These are phyloP conservation scores for Parastagonospora nodorum DNA, from an alignment of 2,329 filamentous ascomycete genomes.

Conservation along the genomic window DNA sequence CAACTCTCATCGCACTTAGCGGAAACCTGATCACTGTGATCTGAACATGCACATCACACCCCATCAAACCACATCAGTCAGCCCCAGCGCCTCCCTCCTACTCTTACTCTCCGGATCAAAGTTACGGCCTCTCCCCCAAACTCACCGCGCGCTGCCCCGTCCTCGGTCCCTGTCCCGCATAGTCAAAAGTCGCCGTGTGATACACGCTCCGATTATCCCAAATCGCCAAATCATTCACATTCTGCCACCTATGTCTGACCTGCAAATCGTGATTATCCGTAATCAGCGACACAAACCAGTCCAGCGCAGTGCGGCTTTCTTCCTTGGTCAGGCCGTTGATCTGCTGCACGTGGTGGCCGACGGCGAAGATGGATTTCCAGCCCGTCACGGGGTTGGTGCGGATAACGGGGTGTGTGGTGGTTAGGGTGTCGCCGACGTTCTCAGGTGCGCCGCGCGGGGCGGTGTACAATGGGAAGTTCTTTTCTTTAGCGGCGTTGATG, in stretches of 20 bases:
- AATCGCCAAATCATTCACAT: slow-evolving; percentile 57
- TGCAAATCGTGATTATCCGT: slow-evolving; percentile 58
- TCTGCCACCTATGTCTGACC: slow-evolving; percentile 56
- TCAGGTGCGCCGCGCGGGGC: slow-evolving; percentile 58
- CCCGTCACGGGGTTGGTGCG: slow-evolving; percentile 53
- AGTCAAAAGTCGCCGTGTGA: slow-evolving; percentile 67
- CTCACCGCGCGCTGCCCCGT: slow-evolving; percentile 62
- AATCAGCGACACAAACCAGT: slow-evolving; percentile 51
- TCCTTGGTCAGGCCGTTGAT: slow-evolving; percentile 53
- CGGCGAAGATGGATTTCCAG: slow-evolving; percentile 53
- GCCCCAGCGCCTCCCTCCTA: no score
- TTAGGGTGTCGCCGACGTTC: slow-evolving; percentile 59
- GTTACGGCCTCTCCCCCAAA: slow-evolving; percentile 62
- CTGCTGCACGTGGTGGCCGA: slow-evolving; percentile 47
- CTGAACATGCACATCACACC: no score
- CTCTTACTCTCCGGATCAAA: slow-evolving; percentile 55
- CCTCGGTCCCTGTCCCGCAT: slow-evolving; percentile 58
- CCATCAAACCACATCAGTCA: no score
- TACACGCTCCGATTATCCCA: slow-evolving; percentile 69
- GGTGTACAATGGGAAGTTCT: slow-evolving; percentile 53
- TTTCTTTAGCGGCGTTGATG: slow-evolving; percentile 46
- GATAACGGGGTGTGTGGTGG: slow-evolving; percentile 61
- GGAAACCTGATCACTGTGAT: no score
- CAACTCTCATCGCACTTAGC: no score
- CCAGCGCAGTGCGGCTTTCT: slow-evolving; percentile 51